Evolutionary conservation across 176 grass and related monocot species (phyloP), one percentile per base, ranked within the genome.

Genomic region (Phoenix dactylifera): DNA sequence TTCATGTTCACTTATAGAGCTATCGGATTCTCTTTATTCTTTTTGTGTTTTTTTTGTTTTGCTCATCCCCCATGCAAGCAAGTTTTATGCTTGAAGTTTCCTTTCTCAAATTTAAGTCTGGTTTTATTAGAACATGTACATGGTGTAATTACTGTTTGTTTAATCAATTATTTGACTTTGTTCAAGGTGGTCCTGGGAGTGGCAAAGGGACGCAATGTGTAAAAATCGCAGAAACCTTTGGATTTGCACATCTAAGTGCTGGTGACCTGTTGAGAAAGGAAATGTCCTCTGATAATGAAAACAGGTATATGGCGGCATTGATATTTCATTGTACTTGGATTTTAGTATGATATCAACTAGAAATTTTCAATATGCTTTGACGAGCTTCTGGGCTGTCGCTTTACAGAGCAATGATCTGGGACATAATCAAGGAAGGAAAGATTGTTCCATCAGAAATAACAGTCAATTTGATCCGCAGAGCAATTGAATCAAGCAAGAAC

Each of bases 401-500:
- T 70, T 51, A 52, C 69, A 97, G 87, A 70, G 62, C 82, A 69
- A 22, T 76, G 19, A 97, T 97, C 60, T 49, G 69, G 12, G 74
- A 85, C 52, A 77, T 76, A 72, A 97, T 97, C 70, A 97, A 76
- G 73, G 84, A 97, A 51, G 93, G 93, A 55, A 91, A 67, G 79
- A 91, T 97, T 65, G 93, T 97, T 59, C 87, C 93, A 18, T 91
- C 87, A n/a, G 87, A 88, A 72, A 85, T 88, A 80, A 91, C 93
- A 5, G 81, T 97, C 18, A 80, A 79, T 19, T 72, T 97, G 49
- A 79, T 97, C 22, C 82, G 52, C 63, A 88, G 78, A 72, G 84
- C 84, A 57, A 91, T 97, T 24, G 68, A 85, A 57, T 80, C 55
- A 51, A 83, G 25, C 17, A 68, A 73, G 70, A 58, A 76, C 35